Conservation (phyloP, 257 asterid species). For the Coffea canephora region DNA sequence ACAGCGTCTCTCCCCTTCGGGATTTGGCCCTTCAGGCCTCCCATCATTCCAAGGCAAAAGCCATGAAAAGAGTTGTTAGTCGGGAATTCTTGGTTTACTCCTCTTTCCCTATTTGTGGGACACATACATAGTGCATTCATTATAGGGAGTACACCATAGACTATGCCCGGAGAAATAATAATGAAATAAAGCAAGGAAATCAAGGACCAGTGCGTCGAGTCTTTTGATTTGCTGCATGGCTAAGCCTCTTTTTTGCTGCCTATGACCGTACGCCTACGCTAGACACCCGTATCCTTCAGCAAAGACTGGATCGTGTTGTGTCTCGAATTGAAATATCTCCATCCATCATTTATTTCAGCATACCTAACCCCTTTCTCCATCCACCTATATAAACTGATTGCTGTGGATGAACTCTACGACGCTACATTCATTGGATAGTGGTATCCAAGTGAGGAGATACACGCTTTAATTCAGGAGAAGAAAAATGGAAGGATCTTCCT, state of each 20-base stretch:
- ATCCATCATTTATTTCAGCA: constrained; percentile 18
- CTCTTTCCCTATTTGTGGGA: not conserved
- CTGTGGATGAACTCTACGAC: not conserved
- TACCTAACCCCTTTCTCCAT: constrained; percentile 6
- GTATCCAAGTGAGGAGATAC: not conserved
- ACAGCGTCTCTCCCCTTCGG: constrained; percentile 18
- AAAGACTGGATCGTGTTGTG: constrained; percentile 21
- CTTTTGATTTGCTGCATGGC: constrained; percentile 10
- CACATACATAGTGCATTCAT: not conserved
- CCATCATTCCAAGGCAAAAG: constrained; percentile 29
- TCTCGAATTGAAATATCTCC: constrained; percentile 15
- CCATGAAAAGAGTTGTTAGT: not conserved
- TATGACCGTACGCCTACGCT: constrained; percentile 16
- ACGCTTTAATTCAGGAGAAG: not conserved
- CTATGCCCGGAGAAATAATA: not conserved
- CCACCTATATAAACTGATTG: not conserved
- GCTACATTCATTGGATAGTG: not conserved
- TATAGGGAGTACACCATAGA: too few relatives aligned
- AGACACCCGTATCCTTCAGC: constrained; percentile 24
- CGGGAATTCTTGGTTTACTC: not conserved
- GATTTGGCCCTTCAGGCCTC: constrained; percentile 27
- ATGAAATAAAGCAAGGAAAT: not conserved
- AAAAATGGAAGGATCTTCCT: constrained; percentile 22
- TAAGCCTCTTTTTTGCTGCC: constrained; percentile 28
- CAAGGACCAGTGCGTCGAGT: constrained; percentile 12